Conservation (phyloP, 352 stramenopile genomes). For the Porosira glacialis region DNA sequence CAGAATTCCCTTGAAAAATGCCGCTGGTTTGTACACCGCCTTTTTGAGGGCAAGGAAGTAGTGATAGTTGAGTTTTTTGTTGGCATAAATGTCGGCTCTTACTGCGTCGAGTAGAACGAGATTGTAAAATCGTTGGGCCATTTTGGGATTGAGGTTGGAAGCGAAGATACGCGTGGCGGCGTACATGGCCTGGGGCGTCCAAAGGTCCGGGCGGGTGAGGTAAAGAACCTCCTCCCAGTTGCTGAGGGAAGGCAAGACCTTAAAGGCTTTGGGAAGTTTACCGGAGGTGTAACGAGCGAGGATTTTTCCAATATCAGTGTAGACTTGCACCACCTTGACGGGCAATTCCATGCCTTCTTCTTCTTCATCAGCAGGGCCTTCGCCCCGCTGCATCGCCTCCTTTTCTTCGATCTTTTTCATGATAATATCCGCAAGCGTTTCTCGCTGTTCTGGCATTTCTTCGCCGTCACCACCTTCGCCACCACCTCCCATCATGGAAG, state of each 20-base stretch:
- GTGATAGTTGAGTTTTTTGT: slow-evolving; percentile 99
- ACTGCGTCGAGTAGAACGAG: slow-evolving; percentile 95
- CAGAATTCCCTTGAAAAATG: slow-evolving; percentile 99
- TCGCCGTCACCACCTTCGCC: slow-evolving; percentile 85
- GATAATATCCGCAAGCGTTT: slow-evolving; percentile 98
- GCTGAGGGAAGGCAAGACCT: slow-evolving; percentile 97
- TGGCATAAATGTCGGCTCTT: slow-evolving; percentile 93
- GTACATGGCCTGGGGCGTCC: slow-evolving; percentile 97
- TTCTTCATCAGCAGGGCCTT: slow-evolving; percentile 58
- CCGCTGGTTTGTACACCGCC: slow-evolving; percentile 97
- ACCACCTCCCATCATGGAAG: slow-evolving; percentile 80
- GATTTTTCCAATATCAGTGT: slow-evolving; percentile 97
- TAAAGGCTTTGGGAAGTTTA: slow-evolving; percentile 99
- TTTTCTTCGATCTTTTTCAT: slow-evolving; percentile 99
- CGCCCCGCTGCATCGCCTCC: slow-evolving; percentile 74
- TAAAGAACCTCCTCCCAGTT: slow-evolving; percentile 99
- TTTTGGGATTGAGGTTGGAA: slow-evolving; percentile 99
- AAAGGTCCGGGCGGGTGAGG: slow-evolving; percentile 95
- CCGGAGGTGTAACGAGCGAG: slow-evolving; percentile 94
- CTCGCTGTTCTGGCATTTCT: slow-evolving; percentile 48
- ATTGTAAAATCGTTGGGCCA: slow-evolving; percentile 99
- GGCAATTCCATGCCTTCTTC: slow-evolving; percentile 50
- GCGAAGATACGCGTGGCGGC: slow-evolving; percentile 96
- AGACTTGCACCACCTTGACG: slow-evolving; percentile 92
- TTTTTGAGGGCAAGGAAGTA: slow-evolving; percentile 99